Evolutionary conservation across 768 basidiomycete genomes (phyloP).

Genomic region (Lactifluus subvellereus): DNA sequence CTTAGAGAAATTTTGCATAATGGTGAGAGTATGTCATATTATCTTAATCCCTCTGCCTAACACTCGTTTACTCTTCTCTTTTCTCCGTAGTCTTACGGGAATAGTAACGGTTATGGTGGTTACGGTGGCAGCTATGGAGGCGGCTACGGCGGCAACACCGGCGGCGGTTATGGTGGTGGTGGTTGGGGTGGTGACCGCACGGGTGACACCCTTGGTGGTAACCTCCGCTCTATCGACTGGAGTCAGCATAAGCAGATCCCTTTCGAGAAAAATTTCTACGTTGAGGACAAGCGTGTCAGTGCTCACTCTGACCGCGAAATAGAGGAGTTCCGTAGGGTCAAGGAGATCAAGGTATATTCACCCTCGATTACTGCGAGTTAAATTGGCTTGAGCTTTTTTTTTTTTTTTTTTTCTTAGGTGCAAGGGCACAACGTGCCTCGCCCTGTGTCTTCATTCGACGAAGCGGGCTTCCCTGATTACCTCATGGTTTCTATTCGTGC

Average conservation of each 20-base stretch:
- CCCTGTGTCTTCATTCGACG: slow-evolving; percentile 88
- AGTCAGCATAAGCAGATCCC: slow-evolving; percentile 58
- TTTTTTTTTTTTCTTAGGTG: slow-evolving; percentile 42
- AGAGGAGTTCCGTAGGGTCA: slow-evolving; percentile 73
- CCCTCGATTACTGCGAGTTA: not conserved
- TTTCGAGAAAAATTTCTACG: slow-evolving; percentile 98
- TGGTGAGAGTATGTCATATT: slow-evolving; percentile 27
- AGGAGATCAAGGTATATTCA: slow-evolving; percentile 75
- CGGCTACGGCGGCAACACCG: slow-evolving; percentile 34
- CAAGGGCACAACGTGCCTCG: slow-evolving; percentile 85
- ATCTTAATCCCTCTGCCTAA: not conserved
- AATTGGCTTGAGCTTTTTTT: not conserved
- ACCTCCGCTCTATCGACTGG: slow-evolving; percentile 87
- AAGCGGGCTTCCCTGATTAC: slow-evolving; percentile 95
- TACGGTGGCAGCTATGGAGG: slow-evolving; percentile 31
- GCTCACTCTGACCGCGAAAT: slow-evolving; percentile 78
- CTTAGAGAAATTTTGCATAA: slow-evolving; percentile 17
- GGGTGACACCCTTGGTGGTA: slow-evolving; percentile 77
- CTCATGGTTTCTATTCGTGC: slow-evolving; percentile 89
- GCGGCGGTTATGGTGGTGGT: slow-evolving; percentile 41
- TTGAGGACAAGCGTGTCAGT: slow-evolving; percentile 82
- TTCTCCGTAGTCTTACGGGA: slow-evolving; percentile 31
- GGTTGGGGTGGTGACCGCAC: slow-evolving; percentile 57
- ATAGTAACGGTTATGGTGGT: slow-evolving; percentile 33
- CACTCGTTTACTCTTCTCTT: slow-evolving; percentile 1